These are phyloP conservation scores for Zoysia pacifica DNA, from an alignment of 176 grass and related monocot genomes.

Conservation along the genomic window DNA sequence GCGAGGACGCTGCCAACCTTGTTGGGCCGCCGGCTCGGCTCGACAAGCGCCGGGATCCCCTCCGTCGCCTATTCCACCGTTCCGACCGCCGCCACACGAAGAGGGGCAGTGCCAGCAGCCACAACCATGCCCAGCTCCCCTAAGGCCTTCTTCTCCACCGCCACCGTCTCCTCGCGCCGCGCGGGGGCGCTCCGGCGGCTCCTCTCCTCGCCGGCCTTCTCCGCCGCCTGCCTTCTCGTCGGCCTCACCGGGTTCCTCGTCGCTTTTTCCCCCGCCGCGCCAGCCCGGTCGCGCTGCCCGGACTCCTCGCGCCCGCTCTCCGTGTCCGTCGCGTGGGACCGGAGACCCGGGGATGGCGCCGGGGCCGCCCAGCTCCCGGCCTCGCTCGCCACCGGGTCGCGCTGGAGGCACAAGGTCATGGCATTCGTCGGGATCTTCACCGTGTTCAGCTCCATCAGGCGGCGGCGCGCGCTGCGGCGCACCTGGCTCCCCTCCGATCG, in stretches of 20 bases:
- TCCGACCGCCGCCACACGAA: background rate
- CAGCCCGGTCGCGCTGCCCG: conserved; percentile 39
- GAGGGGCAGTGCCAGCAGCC: background rate
- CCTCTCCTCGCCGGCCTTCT: conserved; percentile 58
- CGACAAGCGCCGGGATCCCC: conserved; percentile 21
- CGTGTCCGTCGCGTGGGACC: conserved; percentile 82
- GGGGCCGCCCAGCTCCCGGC: conserved; percentile 35
- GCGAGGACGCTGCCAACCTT: background rate
- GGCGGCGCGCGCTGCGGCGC: conserved; percentile 64
- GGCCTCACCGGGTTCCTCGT: conserved; percentile 53
- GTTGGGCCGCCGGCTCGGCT: background rate
- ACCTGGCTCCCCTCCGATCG: conserved; percentile 93
- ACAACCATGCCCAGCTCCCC: conserved; percentile 72
- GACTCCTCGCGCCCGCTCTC: conserved; percentile 67
- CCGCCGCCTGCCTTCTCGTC: conserved; percentile 46
- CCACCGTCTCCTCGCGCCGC: conserved; percentile 43
- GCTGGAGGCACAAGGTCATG: conserved; percentile 84
- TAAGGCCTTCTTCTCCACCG: conserved; percentile 63
- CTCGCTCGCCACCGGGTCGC: conserved; percentile 39
- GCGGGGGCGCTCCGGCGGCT: conserved; percentile 43
- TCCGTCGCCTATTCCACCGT: too few relatives aligned
- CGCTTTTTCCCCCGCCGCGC: conserved; percentile 16
- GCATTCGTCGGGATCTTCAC: conserved; percentile 98
- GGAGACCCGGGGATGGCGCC: conserved; percentile 23
- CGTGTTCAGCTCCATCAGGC: conserved; percentile 68